Conservation (phyloP, 257 asterid species). For the Marsdenia floribunda region DNA sequence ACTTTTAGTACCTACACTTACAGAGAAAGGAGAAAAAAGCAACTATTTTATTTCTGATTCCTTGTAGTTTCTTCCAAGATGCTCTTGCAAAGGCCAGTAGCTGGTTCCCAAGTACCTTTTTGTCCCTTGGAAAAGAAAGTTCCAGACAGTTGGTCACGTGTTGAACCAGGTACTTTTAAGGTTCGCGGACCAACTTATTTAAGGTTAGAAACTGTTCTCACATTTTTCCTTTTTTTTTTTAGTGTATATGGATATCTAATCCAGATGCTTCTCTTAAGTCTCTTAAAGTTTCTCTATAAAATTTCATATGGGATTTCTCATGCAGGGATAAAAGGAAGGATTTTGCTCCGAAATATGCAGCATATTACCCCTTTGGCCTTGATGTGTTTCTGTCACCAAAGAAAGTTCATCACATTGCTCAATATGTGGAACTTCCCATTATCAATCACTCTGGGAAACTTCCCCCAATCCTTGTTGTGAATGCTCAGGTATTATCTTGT, state of each 20-base stretch:
- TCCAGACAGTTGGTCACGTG: constrained; percentile 84
- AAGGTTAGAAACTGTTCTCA: constrained; percentile 37
- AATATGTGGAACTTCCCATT: constrained; percentile 71
- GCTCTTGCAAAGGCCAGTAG: constrained; percentile 67
- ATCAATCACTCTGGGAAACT: constrained; percentile 53
- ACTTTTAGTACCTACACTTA: not conserved
- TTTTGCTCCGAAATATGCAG: constrained; percentile 65
- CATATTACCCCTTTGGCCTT: constrained; percentile 89
- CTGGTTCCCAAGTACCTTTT: constrained; percentile 91
- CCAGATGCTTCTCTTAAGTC: not conserved
- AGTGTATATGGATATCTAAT: not conserved
- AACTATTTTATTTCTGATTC: constrained; percentile 8
- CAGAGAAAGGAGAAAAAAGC: not conserved
- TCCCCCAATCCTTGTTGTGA: constrained; percentile 88
- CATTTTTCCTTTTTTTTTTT: not conserved
- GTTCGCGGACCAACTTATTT: constrained; percentile 76
- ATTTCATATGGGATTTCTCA: constrained; percentile 10
- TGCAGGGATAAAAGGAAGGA: constrained; percentile 92
- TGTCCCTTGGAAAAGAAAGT: constrained; percentile 83
- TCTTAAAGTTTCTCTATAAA: not conserved
- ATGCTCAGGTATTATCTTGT: constrained; percentile 64
- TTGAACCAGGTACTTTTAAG: constrained; percentile 77
- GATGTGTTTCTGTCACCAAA: constrained; percentile 78
- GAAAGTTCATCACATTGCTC: constrained; percentile 82
- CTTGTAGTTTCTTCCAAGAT: constrained; percentile 76